phyloP scores from a whole-genome alignment of 2,329 filamentous ascomycete genomes.

The Trichoderma gracile region DNA sequence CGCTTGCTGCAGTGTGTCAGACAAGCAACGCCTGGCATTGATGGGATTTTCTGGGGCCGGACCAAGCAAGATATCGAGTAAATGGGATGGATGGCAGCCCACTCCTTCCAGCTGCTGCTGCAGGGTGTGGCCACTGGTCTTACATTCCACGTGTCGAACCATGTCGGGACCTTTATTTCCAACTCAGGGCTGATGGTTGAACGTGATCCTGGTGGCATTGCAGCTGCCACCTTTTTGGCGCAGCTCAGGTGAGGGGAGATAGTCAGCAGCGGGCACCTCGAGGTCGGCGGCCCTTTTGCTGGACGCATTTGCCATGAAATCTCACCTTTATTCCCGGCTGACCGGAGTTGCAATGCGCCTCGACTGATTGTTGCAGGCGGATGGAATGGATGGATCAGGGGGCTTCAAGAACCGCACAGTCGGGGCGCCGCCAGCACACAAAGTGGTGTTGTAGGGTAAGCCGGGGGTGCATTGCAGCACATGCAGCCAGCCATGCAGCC shows the following conservation, averaged over 20 bases:
- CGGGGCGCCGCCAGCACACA: neutral
- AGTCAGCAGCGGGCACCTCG: constrained; percentile 1
- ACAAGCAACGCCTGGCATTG: constrained; percentile 10
- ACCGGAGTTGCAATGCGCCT: neutral
- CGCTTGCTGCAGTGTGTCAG: constrained; percentile 15
- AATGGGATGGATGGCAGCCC: constrained; percentile 9
- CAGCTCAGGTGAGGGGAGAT: neutral
- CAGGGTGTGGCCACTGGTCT: constrained; percentile 20
- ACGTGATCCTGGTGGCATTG: neutral
- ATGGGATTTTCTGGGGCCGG: neutral
- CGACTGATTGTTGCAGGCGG: neutral
- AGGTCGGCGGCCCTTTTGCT: constrained; percentile 14
- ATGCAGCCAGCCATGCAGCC: too few species aligned
- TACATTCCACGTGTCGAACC: constrained; percentile 20
- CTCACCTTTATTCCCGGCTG: neutral
- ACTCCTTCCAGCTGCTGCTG: constrained; percentile 9
- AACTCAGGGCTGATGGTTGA: constrained; percentile 3
- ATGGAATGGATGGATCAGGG: neutral
- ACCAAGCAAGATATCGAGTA: neutral
- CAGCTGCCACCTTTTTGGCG: neutral
- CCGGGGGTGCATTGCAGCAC: neutral
- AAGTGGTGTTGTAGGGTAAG: constrained; percentile 16
- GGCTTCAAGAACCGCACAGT: neutral
- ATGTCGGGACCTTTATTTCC: neutral
- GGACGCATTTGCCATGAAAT: constrained; percentile 3